A percentile compares a stretch with the other conserved stretches of the same genome.
Conservation (phyloP, 805 yeast species). For the Brettanomyces custersianus region DNA sequence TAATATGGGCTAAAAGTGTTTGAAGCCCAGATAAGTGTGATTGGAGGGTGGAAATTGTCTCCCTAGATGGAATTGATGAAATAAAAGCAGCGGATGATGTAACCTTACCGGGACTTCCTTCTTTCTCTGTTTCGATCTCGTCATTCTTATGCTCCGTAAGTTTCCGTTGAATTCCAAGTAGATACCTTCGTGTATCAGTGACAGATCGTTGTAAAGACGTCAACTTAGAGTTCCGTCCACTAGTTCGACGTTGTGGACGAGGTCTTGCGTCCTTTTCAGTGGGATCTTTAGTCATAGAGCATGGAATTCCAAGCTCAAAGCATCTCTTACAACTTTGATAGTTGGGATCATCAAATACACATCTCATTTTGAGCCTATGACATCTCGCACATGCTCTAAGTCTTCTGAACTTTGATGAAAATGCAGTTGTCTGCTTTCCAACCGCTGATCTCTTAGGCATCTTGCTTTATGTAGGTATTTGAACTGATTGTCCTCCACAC, state of each 20-base stretch:
- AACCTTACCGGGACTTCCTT: not conserved
- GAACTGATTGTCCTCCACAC: too few relatives aligned
- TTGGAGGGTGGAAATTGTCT: not conserved
- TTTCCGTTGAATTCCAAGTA: conserved; percentile 14
- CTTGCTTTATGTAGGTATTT: too few relatives aligned
- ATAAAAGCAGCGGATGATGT: not conserved
- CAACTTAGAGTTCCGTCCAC: conserved; percentile 17
- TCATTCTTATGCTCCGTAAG: not conserved
- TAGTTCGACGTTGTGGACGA: conserved; percentile 26
- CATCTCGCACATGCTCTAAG: conserved; percentile 48
- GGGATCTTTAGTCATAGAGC: conserved; percentile 46
- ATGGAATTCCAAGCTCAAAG: conserved; percentile 31
- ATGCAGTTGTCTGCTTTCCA: too few relatives aligned
- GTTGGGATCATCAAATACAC: conserved; percentile 39
- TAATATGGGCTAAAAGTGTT: conserved; percentile 20
- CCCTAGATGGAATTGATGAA: not conserved
- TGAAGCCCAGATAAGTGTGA: conserved; percentile 22
- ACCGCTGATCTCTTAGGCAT: too few relatives aligned
- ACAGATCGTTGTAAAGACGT: conserved; percentile 20
- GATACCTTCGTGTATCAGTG: conserved; percentile 15
- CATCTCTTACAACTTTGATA: conserved; percentile 38
- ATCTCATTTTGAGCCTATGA: conserved; percentile 42
- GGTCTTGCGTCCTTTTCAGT: conserved; percentile 31
- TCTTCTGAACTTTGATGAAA: conserved; percentile 37
- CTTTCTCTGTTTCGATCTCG: not conserved